Evolutionary conservation across 345 rosid genomes (phyloP).

Genomic region (Populus davidiana): DNA sequence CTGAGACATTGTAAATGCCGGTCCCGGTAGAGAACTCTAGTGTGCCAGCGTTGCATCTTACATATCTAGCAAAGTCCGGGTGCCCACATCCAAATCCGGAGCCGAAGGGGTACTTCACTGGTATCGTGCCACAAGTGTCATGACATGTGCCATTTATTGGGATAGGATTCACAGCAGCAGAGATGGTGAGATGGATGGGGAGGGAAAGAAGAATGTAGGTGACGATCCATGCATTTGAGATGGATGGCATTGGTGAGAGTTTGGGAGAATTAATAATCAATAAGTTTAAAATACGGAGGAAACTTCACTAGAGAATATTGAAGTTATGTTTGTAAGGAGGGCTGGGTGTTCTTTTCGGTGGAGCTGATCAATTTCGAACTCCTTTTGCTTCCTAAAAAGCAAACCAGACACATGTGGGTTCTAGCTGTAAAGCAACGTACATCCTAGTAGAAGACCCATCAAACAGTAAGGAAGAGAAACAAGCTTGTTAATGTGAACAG

Average conservation of each 20-base stretch:
- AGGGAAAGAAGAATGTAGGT: slow-evolving; percentile 28
- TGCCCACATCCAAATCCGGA: slow-evolving; percentile 55
- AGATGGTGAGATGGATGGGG: slow-evolving; percentile 10
- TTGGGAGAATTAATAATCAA: slow-evolving; percentile 1
- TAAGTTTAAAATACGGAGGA: background rate
- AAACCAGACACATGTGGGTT: slow-evolving; percentile 31
- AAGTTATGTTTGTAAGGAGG: background rate
- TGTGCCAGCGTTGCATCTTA: slow-evolving; percentile 43
- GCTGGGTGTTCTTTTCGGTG: slow-evolving; percentile 26
- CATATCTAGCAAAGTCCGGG: slow-evolving; percentile 48
- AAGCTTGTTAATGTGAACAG: background rate
- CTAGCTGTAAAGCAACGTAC: slow-evolving; percentile 39
- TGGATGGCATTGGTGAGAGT: slow-evolving; percentile 35
- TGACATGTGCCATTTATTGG: slow-evolving; percentile 36
- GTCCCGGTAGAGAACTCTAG: slow-evolving; percentile 55
- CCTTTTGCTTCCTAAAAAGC: slow-evolving; percentile 42
- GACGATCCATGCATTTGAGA: slow-evolving; percentile 21
- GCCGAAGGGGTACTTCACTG: slow-evolving; percentile 53
- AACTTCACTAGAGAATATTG: background rate
- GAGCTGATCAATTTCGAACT: slow-evolving; percentile 25
- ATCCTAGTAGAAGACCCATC: slow-evolving; percentile 9
- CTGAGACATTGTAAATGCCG: slow-evolving; percentile 44
- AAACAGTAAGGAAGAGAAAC: background rate
- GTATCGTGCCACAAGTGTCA: slow-evolving; percentile 45
- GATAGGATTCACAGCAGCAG: slow-evolving; percentile 23